A percentile compares a stretch with the other conserved stretches of the same genome.
Conservation (phyloP, 169 alveolate genomes). For the Cryptosporidium meleagridis region DNA sequence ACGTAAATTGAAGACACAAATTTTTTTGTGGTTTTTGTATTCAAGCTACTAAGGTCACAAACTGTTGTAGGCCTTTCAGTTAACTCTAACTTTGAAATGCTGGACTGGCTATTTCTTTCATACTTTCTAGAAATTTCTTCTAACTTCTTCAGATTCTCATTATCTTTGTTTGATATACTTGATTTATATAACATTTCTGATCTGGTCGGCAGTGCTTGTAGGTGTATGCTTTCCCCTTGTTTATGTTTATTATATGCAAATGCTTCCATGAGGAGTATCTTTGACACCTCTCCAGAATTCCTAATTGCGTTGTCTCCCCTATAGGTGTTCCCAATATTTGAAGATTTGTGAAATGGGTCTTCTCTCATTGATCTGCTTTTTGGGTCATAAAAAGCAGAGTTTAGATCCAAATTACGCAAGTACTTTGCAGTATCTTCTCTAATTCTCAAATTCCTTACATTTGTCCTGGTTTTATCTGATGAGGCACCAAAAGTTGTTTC, state of each 20-base stretch:
- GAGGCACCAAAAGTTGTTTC: slow-evolving; percentile 80
- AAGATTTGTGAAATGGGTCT: slow-evolving; percentile 84
- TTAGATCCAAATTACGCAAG: slow-evolving; percentile 91
- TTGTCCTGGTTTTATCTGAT: slow-evolving; percentile 86
- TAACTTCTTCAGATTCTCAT: not conserved
- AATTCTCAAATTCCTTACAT: slow-evolving; percentile 92
- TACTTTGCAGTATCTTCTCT: slow-evolving; percentile 98
- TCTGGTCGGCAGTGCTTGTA: slow-evolving; percentile 55
- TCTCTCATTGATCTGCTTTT: slow-evolving; percentile 96
- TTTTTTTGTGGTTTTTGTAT: slow-evolving; percentile 2
- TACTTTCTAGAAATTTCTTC: slow-evolving; percentile 11
- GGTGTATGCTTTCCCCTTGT: slow-evolving; percentile 61
- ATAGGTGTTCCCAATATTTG: slow-evolving; percentile 80
- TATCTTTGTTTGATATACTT: slow-evolving; percentile 22
- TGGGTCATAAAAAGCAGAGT: slow-evolving; percentile 96
- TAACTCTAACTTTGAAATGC: not conserved
- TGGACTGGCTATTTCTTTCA: slow-evolving; percentile 8
- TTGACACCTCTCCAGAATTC: slow-evolving; percentile 82
- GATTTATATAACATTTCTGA: slow-evolving; percentile 54
- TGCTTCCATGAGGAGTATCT: slow-evolving; percentile 49
- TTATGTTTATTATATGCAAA: slow-evolving; percentile 32
- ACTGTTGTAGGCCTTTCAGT: slow-evolving; percentile 10
- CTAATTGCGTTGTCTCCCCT: slow-evolving; percentile 90
- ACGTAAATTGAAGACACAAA: slow-evolving; percentile 79
- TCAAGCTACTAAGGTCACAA: not conserved